Percentiles rank a stretch among this genome's conserved stretches.
Evolutionary conservation across 441 rosid genomes (phyloP).

Genomic region (Erodium chrysanthum): DNA sequence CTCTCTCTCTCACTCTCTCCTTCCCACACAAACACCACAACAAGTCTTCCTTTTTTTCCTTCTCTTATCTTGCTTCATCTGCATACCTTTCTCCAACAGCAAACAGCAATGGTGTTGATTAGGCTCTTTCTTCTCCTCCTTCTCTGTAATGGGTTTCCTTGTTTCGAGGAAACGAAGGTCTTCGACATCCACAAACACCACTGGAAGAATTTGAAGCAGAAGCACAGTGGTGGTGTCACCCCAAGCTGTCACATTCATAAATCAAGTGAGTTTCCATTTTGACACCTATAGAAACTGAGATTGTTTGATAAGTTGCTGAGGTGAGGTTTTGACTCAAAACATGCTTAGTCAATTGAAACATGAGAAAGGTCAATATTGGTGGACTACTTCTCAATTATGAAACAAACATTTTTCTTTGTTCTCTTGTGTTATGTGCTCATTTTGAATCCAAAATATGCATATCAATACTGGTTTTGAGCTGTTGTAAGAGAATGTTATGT

Average conservation of each 20-base stretch:
- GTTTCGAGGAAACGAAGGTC: constrained; percentile 32
- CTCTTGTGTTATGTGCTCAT: constrained; percentile 3
- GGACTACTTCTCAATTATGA: too few species aligned
- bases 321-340: background rate
- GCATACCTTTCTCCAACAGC: constrained; percentile 2
- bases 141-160: constrained; percentile 21
- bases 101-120: background rate
- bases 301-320: too few species aligned
- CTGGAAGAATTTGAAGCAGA: constrained; percentile 28
- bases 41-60: background rate
- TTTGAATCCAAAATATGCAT: background rate
- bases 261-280: constrained; percentile 43
- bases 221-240: constrained; percentile 10
- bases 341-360: background rate
- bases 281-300: background rate
- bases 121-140: constrained; percentile 16
- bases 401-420: too few species aligned
- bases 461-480: background rate
- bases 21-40: too few species aligned
- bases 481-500: background rate
- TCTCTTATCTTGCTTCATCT: constrained; percentile 6
- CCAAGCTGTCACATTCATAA: constrained; percentile 44
- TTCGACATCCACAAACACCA: constrained; percentile 29
- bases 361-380: too few species aligned
- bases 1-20: constrained; percentile 21